A percentile compares a stretch with the other conserved stretches of the same genome.
phyloP scores from a whole-genome alignment of 2,329 filamentous ascomycete genomes.

The Rhytidhysteron rufulum region DNA sequence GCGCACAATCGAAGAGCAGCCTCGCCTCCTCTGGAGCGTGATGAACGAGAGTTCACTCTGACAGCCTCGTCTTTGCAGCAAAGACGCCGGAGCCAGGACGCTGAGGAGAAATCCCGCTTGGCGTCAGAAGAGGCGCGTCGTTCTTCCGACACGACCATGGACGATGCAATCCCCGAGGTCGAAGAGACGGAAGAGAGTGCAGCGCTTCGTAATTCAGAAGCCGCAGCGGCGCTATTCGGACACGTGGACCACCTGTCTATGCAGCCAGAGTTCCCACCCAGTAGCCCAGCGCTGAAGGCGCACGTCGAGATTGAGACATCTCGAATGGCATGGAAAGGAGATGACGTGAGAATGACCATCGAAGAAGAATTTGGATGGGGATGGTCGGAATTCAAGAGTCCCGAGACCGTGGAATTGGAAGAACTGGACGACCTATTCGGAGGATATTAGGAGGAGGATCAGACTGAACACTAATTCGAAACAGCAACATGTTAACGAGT shows the following conservation, averaged over 20 bases:
- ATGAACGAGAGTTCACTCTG: constrained; percentile 95
- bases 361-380: constrained; percentile 2
- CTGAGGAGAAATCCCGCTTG: constrained; percentile 37
- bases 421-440: constrained; percentile 87
- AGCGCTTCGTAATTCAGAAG: constrained; percentile 49
- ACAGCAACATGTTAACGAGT: constrained; percentile 21
- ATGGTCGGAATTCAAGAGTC: constrained; percentile 56
- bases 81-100: constrained; percentile 45
- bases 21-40: constrained; percentile 85
- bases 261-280: constrained; percentile 32
- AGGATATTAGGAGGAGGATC: constrained; percentile 53
- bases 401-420: constrained; percentile 86
- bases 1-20: constrained; percentile 66
- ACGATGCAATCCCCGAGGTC: constrained; percentile 33
- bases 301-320: constrained; percentile 31
- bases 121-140: constrained; percentile 29
- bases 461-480: constrained; percentile 14
- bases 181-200: constrained; percentile 47
- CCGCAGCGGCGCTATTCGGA: constrained; percentile 48
- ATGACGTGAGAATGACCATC: constrained; percentile 13
- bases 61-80: constrained; percentile 80
- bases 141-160: constrained; percentile 29
- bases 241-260: constrained; percentile 39
- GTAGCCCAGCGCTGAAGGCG: constrained; percentile 46
- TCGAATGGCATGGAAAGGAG: constrained; percentile 25